Conservation (phyloP, 2,329 filamentous ascomycete genomes). For the Ophiostoma pallidulum region DNA sequence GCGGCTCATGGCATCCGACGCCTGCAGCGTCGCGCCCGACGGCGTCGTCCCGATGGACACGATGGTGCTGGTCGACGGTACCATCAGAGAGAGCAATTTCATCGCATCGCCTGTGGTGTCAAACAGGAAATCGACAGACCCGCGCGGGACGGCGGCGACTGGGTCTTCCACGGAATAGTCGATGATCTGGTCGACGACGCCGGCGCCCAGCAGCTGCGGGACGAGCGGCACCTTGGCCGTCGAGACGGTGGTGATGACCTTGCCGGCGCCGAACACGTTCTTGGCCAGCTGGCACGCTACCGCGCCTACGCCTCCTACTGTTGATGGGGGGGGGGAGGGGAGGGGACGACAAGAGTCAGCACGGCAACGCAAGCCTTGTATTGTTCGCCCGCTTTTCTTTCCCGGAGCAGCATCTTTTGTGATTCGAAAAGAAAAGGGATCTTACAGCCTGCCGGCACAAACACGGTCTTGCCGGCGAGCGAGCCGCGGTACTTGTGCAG, state of each 20-base stretch:
- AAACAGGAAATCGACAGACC: conserved; percentile 8
- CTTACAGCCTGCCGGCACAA: conserved; percentile 35
- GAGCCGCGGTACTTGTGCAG: conserved; percentile 12
- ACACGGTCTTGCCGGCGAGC: conserved; percentile 41
- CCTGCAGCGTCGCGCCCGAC: conserved; percentile 1
- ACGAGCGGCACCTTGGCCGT: conserved; percentile 34
- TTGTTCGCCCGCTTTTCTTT: too few relatives aligned
- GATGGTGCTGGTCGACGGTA: not conserved
- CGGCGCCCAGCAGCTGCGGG: conserved; percentile 26
- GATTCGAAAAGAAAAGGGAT: not conserved
- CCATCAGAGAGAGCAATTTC: conserved; percentile 1
- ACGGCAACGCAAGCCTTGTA: too few relatives aligned
- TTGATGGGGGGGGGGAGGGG: too few relatives aligned
- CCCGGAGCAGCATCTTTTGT: too few relatives aligned
- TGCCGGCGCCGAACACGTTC: conserved; percentile 36
- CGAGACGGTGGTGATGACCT: conserved; percentile 43
- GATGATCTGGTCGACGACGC: conserved; percentile 39
- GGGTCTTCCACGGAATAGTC: conserved; percentile 37
- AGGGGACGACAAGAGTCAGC: too few relatives aligned
- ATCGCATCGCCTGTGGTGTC: conserved; percentile 9
- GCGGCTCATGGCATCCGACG: not conserved
- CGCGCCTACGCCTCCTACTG: conserved; percentile 36
- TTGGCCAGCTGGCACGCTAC: conserved; percentile 40
- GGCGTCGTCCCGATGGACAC: conserved; percentile 6
- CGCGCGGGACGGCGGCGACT: not conserved